Evolutionary conservation across 2,329 filamentous ascomycete species (phyloP).

Genomic region (Cordyceps tenuipes): DNA sequence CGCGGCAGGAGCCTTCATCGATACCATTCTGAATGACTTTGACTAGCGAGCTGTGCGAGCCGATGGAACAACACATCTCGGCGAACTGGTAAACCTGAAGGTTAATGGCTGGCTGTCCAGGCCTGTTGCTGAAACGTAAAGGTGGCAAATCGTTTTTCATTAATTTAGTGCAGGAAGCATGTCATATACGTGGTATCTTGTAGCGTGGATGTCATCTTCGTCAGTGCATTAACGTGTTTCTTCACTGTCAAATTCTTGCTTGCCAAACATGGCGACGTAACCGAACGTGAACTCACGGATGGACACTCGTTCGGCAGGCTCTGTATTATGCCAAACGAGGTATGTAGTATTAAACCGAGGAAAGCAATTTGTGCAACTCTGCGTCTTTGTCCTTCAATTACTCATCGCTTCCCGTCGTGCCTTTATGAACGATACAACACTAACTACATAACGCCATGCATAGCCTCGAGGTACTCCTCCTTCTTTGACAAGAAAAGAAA

Average conservation of each 20-base stretch:
- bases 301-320: not conserved
- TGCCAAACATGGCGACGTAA: not conserved
- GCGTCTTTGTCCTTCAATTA: not conserved
- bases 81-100: not conserved
- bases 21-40: not conserved
- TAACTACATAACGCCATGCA: slow-evolving; percentile 12
- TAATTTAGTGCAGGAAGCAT: not conserved
- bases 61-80: not conserved
- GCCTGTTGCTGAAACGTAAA: not conserved
- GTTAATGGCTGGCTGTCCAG: not conserved
- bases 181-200: not conserved
- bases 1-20: not conserved
- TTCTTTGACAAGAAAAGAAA: slow-evolving; percentile 9
- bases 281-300: not conserved
- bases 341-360: not conserved
- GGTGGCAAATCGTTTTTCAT: not conserved
- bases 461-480: slow-evolving; percentile 6
- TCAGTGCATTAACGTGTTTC: not conserved
- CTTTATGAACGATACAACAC: slow-evolving; percentile 11
- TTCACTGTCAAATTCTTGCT: not conserved
- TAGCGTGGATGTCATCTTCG: not conserved
- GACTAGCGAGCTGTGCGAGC: not conserved
- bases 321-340: not conserved
- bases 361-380: not conserved
- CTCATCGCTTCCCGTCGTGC: not conserved